Evolutionary conservation across 2,329 filamentous ascomycete genomes (phyloP).

Genomic region (Aspergillus luchuensis): DNA sequence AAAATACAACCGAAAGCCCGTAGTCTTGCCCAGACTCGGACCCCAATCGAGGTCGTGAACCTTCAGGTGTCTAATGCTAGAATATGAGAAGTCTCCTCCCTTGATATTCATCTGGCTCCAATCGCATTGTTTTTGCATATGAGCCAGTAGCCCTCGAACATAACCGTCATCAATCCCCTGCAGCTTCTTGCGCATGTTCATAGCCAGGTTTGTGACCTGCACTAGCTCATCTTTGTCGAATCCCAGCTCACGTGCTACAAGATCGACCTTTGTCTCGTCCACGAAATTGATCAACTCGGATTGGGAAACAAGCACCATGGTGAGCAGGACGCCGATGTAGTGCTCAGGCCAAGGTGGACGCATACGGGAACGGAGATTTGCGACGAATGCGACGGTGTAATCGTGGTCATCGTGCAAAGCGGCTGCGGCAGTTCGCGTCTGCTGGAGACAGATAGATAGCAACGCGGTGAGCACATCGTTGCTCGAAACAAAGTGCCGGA

Average conservation of each 20-base stretch:
- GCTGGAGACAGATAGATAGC: neutral
- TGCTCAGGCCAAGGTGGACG: neutral
- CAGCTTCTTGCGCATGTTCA: neutral
- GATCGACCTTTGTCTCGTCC: neutral
- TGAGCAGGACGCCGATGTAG: neutral
- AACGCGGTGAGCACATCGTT: slow-evolving; percentile 3
- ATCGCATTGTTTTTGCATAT: neutral
- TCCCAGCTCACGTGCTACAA: neutral
- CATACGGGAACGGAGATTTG: neutral
- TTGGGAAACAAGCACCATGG: neutral
- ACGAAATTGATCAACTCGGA: neutral
- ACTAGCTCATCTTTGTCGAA: neutral
- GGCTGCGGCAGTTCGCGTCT: neutral
- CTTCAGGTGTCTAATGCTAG: slow-evolving; percentile 7
- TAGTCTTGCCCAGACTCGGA: neutral
- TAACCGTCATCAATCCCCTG: neutral
- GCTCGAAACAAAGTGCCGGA: neutral
- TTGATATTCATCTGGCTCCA: neutral
- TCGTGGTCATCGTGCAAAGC: neutral
- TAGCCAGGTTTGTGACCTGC: neutral
- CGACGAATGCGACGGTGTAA: neutral
- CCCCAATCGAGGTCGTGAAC: neutral
- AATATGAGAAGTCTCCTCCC: neutral
- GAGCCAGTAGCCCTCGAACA: neutral
- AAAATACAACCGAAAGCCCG: neutral